phyloP scores from a whole-genome alignment of 495 filamentous ascomycete genomes.

The Xylaria telfairii region DNA sequence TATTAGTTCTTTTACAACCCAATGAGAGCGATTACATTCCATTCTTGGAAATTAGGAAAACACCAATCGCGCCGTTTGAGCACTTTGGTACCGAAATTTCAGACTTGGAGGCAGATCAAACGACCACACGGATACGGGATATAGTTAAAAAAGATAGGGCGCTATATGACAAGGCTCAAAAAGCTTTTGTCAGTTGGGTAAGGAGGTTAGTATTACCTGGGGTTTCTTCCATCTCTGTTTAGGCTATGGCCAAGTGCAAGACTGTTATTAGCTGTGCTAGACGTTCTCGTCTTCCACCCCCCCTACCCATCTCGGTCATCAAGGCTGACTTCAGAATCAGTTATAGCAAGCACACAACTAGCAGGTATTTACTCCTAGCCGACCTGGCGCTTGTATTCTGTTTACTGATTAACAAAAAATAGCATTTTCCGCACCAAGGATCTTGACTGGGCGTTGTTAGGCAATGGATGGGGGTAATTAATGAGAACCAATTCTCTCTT shows the following conservation, averaged over 20 bases:
- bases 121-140: conserved; percentile 63
- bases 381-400: not conserved
- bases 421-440: conserved; percentile 83
- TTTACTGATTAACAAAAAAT: not conserved
- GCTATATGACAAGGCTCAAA: conserved; percentile 84
- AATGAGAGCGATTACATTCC: conserved; percentile 89
- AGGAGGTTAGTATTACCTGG: conserved; percentile 42
- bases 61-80: conserved; percentile 72
- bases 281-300: not conserved
- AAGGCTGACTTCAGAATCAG: conserved; percentile 35
- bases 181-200: conserved; percentile 91
- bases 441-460: conserved; percentile 83
- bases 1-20: conserved; percentile 72
- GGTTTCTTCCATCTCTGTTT: not conserved
- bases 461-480: conserved; percentile 67
- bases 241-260: not conserved
- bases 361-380: conserved; percentile 47
- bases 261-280: not conserved
- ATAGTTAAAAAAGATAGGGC: conserved; percentile 74
- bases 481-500: not conserved
- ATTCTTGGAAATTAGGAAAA: conserved; percentile 88
- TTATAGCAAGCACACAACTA: conserved; percentile 89
- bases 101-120: conserved; percentile 59
- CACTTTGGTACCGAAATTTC: conserved; percentile 56
- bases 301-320: not conserved